These are phyloP conservation scores for Trichophyton equinum DNA, from an alignment of 2,329 filamentous ascomycete genomes.

Conservation along the genomic window DNA sequence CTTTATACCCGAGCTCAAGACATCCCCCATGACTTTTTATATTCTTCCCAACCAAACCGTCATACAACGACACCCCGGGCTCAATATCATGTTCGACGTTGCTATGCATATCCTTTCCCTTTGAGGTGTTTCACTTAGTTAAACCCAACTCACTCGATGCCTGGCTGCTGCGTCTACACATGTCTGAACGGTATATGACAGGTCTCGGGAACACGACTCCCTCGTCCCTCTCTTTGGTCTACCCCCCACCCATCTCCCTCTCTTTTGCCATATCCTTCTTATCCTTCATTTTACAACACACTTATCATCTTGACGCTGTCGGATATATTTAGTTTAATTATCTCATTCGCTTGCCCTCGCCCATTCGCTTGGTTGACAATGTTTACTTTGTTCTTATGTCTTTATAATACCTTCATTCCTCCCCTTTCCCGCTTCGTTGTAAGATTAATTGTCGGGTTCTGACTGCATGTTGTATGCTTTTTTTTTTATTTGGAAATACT, in stretches of 20 bases:
- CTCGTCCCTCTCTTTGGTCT: neutral
- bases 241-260: neutral
- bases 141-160: neutral
- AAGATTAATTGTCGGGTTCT: neutral
- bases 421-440: neutral
- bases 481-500: neutral
- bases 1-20: neutral
- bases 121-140: neutral
- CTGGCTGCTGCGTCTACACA: neutral
- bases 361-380: neutral
- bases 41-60: neutral
- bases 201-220: neutral
- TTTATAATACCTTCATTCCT: neutral
- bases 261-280: neutral
- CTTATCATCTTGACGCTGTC: neutral
- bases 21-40: neutral
- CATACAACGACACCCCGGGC: neutral
- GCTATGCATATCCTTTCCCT: neutral
- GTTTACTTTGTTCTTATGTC: neutral
- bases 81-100: neutral
- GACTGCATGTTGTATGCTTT: neutral
- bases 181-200: neutral
- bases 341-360: neutral
- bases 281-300: neutral
- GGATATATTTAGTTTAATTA: conserved; percentile 3